A percentile compares a stretch with the other conserved stretches of the same genome.
These are phyloP conservation scores for Dactylellina drechsleri DNA, from an alignment of 2,329 filamentous ascomycete species.

Conservation along the genomic window DNA sequence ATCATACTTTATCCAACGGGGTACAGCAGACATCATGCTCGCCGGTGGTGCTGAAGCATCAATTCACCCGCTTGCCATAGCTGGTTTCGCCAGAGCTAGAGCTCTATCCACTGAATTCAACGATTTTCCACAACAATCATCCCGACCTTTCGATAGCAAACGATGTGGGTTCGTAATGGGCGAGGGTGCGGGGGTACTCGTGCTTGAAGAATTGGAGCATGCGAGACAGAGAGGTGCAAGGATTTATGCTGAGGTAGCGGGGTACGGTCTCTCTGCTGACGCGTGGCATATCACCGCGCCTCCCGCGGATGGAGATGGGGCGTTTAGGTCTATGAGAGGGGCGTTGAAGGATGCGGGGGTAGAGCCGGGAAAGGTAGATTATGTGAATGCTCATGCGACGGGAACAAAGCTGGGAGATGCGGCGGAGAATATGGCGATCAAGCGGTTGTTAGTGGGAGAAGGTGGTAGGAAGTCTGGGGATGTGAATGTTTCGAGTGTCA, in stretches of 20 bases:
- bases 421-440: conserved; percentile 87
- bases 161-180: conserved; percentile 90
- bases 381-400: conserved; percentile 96
- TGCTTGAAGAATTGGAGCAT: conserved; percentile 91
- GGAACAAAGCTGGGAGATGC: conserved; percentile 85
- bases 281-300: conserved; percentile 95
- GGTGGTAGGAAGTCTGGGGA: conserved; percentile 73
- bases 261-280: conserved; percentile 91
- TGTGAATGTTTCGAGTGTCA: conserved; percentile 90
- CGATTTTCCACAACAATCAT: conserved; percentile 74
- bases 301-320: conserved; percentile 81
- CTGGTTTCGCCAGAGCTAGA: conserved; percentile 87
- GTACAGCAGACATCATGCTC: conserved; percentile 93
- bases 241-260: conserved; percentile 88
- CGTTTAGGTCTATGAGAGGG: conserved; percentile 83
- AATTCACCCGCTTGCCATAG: conserved; percentile 91
- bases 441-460: conserved; percentile 76
- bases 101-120: conserved; percentile 87
- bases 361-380: conserved; percentile 78
- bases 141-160: conserved; percentile 84
- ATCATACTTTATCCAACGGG: conserved; percentile 87
- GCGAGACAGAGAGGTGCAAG: conserved; percentile 78
- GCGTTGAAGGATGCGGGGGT: conserved; percentile 79
- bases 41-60: conserved; percentile 96
- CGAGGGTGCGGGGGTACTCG: conserved; percentile 86